Conservation (phyloP, 805 yeast species). For the Spathaspora girioi region DNA sequence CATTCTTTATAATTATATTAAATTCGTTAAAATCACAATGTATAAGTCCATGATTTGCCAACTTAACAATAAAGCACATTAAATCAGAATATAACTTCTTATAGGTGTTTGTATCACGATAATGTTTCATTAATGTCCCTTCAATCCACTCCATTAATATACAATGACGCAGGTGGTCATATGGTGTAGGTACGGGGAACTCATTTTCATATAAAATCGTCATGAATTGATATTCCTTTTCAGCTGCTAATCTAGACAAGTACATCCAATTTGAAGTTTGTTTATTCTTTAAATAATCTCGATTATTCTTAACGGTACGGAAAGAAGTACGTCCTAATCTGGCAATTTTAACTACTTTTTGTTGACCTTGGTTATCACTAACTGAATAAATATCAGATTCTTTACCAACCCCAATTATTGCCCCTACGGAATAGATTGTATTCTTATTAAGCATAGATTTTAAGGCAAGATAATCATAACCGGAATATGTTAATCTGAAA, state of each 20-base stretch:
- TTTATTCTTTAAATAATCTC: conserved; percentile 80
- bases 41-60: conserved; percentile 85
- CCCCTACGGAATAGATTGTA: conserved; percentile 73
- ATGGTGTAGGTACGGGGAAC: conserved; percentile 84
- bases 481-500: conserved; percentile 80
- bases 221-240: conserved; percentile 90
- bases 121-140: conserved; percentile 87
- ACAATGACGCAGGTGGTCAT: conserved; percentile 86
- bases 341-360: conserved; percentile 82
- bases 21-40: conserved; percentile 98
- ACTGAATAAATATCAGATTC: conserved; percentile 93
- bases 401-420: conserved; percentile 93
- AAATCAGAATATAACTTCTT: conserved; percentile 74
- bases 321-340: conserved; percentile 93
- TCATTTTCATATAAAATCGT: conserved; percentile 66
- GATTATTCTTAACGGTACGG: conserved; percentile 84
- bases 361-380: conserved; percentile 58
- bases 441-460: conserved; percentile 76
- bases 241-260: conserved; percentile 84
- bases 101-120: conserved; percentile 66
- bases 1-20: conserved; percentile 74
- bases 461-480: conserved; percentile 89
- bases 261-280: conserved; percentile 90
- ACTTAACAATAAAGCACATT: conserved; percentile 79
- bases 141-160: conserved; percentile 87